Conservation (phyloP, 139 green algal genomes). For the Astrephomene gubernaculifera region DNA sequence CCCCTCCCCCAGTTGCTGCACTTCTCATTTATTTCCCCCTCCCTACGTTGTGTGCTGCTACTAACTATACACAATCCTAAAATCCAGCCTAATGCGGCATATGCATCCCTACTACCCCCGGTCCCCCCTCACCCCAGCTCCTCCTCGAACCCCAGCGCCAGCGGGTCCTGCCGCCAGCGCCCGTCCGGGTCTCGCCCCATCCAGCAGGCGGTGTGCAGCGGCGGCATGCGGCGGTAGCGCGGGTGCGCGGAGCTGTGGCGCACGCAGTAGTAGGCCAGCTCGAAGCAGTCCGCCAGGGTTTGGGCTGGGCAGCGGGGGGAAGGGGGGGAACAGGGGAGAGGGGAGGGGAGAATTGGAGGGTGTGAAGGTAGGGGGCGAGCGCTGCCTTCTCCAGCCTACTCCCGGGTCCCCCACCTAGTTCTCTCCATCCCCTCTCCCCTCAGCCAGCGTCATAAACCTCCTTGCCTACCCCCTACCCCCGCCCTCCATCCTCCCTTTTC, state of each 20-base stretch:
- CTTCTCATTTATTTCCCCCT: too few relatives aligned
- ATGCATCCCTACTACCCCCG: too few relatives aligned
- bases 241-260: slow-evolving; percentile 59
- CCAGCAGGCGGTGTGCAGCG: slow-evolving; percentile 61
- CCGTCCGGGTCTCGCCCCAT: slow-evolving; percentile 53
- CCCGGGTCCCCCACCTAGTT: neutral
- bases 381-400: neutral
- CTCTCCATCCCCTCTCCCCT: neutral
- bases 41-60: too few relatives aligned
- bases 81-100: too few relatives aligned
- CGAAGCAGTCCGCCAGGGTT: slow-evolving; percentile 62
- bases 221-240: slow-evolving; percentile 57
- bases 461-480: neutral
- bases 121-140: slow-evolving; percentile 58
- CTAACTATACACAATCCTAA: too few relatives aligned
- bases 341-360: too few relatives aligned
- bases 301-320: slow-evolving; percentile 32
- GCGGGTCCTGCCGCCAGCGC: slow-evolving; percentile 43
- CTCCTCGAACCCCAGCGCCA: slow-evolving; percentile 56
- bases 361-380: too few relatives aligned
- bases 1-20: too few relatives aligned
- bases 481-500: neutral
- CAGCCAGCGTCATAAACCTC: neutral
- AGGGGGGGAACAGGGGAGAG: neutral
- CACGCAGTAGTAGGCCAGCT: slow-evolving; percentile 71